Percentiles rank a stretch among this genome's conserved stretches.
phyloP scores from a whole-genome alignment of 1,284 basidiomycete species.

The Ceratobasidium sp. region DNA sequence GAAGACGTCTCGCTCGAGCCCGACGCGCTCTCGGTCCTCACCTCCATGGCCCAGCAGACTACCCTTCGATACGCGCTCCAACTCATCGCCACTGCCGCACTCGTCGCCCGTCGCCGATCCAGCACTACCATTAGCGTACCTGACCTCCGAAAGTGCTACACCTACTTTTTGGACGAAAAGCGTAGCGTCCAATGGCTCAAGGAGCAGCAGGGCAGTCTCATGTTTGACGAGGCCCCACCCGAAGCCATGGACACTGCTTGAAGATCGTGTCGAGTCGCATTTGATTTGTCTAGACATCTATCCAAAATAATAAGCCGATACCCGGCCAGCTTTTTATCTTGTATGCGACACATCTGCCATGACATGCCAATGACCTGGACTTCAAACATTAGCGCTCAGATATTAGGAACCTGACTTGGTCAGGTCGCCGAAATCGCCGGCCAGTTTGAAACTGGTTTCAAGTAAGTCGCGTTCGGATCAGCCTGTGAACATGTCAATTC shows the following conservation, averaged over 20 bases:
- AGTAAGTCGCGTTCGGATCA: no score
- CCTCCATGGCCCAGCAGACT: conserved; percentile 85
- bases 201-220: conserved; percentile 77
- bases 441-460: no score
- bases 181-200: conserved; percentile 89
- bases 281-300: no score
- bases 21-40: conserved; percentile 79
- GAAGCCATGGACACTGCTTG: conserved; percentile 14
- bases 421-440: no score
- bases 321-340: no score
- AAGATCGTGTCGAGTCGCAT: background rate
- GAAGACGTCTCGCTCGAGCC: conserved; percentile 89
- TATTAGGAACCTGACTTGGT: no score
- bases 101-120: conserved; percentile 84
- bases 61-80: conserved; percentile 91
- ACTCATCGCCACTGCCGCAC: conserved; percentile 87
- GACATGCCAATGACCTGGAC: no score
- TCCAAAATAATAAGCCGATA: no score
- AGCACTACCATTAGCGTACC: conserved; percentile 78
- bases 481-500: no score
- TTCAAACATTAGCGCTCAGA: no score
- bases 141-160: conserved; percentile 84
- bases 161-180: conserved; percentile 95
- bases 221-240: conserved; percentile 52
- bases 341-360: no score